Base-by-base conservation (phyloP, 495 filamentous ascomycete species). In the Daldinia decipiens region DNA sequence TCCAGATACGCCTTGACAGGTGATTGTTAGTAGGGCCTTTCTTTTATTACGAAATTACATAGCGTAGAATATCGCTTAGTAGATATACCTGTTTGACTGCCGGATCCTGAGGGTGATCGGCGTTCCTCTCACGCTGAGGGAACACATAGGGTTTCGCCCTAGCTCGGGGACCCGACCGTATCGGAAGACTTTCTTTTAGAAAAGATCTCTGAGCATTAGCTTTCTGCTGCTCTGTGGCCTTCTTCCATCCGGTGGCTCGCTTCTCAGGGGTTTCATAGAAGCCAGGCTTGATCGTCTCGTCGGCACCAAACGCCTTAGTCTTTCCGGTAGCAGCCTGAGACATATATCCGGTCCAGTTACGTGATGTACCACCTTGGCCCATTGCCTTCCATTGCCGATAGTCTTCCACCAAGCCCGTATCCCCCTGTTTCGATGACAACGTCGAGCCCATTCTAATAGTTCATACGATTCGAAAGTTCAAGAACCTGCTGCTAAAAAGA, bases 71-170 rank as follows among this genome's bases (percentile, higher is more conserved):
- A 31, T 31, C 12, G 17, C 13, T 32, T 15, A 15, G 24, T 19
- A 36, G 7, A 67, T 63, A 47, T 5, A 67, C 68, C 27, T 67
- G 36, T 12, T 71, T 67, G 19, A 71, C 58, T 12, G 17, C 53
- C 0, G 58, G 58, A 40, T 66, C 58, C 12, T 67, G 68, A 7
- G 68, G 68, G 15, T 62, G 50, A 9, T 59, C 63, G 27, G 68
- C 68, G 7, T 67, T 67, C 39, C 68, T 65, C 63, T 71, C 68
- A 15, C 68, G 68, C 34, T 71, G 68, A 6, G 68, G 68, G n/a
- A 67, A 71, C 2, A 67, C 59, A 29, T 67, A 71, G 1, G 43
- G 68, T 27, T 63, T 62, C 11, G 68, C 68, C 45, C 59, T 62
- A 19, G 59, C 68, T 6, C 68, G 58, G 2, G 68, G 68, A 17